Evolutionary conservation across 192 early-diverging fungal species (phyloP), one percentile per base, ranked within the genome.

Genomic region (Entophlyctis luteolus): DNA sequence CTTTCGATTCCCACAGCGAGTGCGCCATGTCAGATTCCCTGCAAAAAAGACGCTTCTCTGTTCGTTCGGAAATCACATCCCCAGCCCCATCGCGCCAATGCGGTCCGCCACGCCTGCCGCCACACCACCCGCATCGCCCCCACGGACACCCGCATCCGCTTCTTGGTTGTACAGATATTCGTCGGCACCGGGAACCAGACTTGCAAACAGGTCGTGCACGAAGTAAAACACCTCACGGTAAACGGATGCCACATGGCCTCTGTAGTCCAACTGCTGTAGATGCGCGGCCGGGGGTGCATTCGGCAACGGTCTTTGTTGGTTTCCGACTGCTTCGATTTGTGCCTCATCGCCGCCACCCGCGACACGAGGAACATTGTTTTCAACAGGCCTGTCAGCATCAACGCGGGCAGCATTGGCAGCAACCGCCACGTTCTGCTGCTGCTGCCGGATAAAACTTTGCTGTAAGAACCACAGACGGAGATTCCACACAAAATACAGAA

Each of bases 221-320:
- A 59, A 59, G 57, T 59, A 59, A 39, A 34, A 59, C 36, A 42
- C 38, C 36, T 59, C 57, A n/a, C 45, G 57, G 27, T 34, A 59
- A 10, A 59, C 33, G 28, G 35, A 42, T 14, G 57, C 16, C 10
- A 42, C 38, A 52, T 20, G 10, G 6, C 14, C 14, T 23, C 25
- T 12, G 6, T 23, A 12, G 49, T 52, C 23, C 49, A 25, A 12
- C n/a, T n/a, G n/a, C n/a, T n/a, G n/a, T n/a, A 25, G 12, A 6
- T 16, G 16, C 57, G 4, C n/a, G 37, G 35, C 29, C 28, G 12
- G 23, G 10, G 28, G 12, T 16, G n/a, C n/a, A n/a, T n/a, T n/a
- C n/a, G n/a, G n/a, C n/a, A n/a, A n/a, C n/a, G n/a, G n/a, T n/a
- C n/a, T n/a, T n/a, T n/a, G n/a, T n/a, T n/a, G n/a, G n/a, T n/a